A percentile compares a stretch with the other conserved stretches of the same genome.
phyloP scores from a whole-genome alignment of 83 land plant genomes.

The Thuja plicata region DNA sequence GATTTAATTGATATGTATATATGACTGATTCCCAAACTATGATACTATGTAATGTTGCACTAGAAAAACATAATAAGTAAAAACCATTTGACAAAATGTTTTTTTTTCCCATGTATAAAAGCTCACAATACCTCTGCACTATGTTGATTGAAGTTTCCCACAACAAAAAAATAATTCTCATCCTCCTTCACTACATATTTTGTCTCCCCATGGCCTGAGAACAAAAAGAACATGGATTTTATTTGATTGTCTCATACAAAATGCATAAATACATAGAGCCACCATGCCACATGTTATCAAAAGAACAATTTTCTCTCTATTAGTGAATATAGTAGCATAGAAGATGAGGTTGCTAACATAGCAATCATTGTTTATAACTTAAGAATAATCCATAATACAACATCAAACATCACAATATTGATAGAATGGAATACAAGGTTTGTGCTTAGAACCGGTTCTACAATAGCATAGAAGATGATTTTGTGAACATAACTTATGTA shows the following conservation, averaged over 20 bases:
- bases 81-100: background rate
- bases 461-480: background rate
- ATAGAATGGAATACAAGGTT: background rate
- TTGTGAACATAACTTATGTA: background rate
- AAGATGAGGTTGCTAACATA: background rate
- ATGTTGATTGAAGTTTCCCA: conserved; percentile 11
- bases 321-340: background rate
- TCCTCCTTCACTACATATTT: background rate
- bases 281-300: background rate
- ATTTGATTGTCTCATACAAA: background rate
- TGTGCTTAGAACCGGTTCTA: background rate
- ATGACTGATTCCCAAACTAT: no score
- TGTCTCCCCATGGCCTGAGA: background rate
- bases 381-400: background rate
- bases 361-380: background rate
- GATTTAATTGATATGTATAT: no score
- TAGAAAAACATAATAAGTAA: no score
- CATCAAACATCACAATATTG: background rate
- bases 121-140: conserved; percentile 1
- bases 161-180: conserved; percentile 4
- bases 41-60: no score
- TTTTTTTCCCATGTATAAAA: background rate
- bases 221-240: background rate
- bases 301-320: background rate
- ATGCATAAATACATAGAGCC: background rate